phyloP scores from a whole-genome alignment of 306 rosid genomes.

The Alnus glutinosa region DNA sequence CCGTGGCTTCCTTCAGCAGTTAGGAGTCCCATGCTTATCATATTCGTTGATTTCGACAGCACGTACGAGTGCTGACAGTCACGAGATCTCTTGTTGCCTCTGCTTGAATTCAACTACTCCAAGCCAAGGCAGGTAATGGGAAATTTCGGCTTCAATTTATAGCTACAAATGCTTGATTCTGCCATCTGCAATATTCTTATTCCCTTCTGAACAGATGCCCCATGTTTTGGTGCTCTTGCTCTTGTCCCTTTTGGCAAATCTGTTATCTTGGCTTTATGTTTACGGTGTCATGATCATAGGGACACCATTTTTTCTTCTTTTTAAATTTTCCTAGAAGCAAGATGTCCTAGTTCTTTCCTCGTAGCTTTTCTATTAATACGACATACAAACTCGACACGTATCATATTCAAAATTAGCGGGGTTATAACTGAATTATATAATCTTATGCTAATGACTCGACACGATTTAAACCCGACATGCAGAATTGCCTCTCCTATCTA shows the following conservation, averaged over 20 bases:
- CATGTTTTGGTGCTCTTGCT: neutral
- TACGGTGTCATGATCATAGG: neutral
- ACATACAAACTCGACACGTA: too few species aligned
- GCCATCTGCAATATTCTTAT: neutral
- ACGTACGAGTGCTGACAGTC: neutral
- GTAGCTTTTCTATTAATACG: too few species aligned
- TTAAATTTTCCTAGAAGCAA: too few species aligned
- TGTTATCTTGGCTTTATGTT: neutral
- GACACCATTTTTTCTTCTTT: neutral
- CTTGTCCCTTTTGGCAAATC: neutral
- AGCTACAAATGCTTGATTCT: neutral
- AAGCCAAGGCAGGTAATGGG: neutral
- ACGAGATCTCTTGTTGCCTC: neutral
- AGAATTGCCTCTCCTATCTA: too few species aligned
- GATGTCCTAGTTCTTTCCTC: too few species aligned
- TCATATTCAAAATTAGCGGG: too few species aligned
- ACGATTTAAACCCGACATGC: too few species aligned
- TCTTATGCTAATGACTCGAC: too few species aligned
- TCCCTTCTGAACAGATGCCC: neutral
- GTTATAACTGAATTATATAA: too few species aligned
- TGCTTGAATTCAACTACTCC: neutral
- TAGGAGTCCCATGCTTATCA: neutral
- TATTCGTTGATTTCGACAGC: neutral
- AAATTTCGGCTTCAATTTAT: neutral
- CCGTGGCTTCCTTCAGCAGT: neutral